Conservation (phyloP, 2,329 filamentous ascomycete genomes). For the Hirsutella thompsonii region DNA sequence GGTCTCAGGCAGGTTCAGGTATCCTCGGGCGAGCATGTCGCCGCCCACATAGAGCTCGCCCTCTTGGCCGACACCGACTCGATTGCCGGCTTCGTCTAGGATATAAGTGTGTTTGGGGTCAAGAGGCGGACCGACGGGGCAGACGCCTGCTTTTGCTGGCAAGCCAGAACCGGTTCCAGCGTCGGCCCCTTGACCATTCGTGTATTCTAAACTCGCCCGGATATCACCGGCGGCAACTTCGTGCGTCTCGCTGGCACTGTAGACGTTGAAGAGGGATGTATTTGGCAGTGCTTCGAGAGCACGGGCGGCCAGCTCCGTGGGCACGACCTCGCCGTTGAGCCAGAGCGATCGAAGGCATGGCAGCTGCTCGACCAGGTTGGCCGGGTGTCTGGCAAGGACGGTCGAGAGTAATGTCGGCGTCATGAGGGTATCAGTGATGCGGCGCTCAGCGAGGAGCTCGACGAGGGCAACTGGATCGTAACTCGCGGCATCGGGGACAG, state of each 20-base stretch:
- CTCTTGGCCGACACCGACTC: conserved; percentile 45
- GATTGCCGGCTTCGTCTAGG: conserved; percentile 54
- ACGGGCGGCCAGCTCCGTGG: conserved; percentile 59
- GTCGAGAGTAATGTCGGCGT: conserved; percentile 68
- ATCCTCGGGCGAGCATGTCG: conserved; percentile 59
- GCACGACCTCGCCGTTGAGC: conserved; percentile 76
- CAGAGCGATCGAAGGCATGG: conserved; percentile 58
- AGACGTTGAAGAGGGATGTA: conserved; percentile 62
- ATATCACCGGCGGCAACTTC: conserved; percentile 71
- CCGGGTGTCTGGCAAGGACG: conserved; percentile 54
- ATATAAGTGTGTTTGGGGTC: conserved; percentile 60
- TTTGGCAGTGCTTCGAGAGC: conserved; percentile 56
- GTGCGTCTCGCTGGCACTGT: conserved; percentile 73
- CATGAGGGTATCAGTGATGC: conserved; percentile 71
- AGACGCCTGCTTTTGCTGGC: conserved; percentile 32
- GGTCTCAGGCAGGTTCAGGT: conserved; percentile 67
- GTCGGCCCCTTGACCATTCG: conserved; percentile 25
- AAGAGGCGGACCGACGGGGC: conserved; percentile 60
- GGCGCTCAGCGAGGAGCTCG: conserved; percentile 50
- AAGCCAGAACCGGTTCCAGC: background rate
- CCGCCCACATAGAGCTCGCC: conserved; percentile 71
- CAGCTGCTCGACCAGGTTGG: conserved; percentile 46
- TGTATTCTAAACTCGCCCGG: conserved; percentile 43
- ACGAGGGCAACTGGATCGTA: conserved; percentile 67
- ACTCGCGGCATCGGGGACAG: conserved; percentile 62